These are phyloP conservation scores for Carex cristatella DNA, from an alignment of 176 grass and related monocot species.

Conservation along the genomic window DNA sequence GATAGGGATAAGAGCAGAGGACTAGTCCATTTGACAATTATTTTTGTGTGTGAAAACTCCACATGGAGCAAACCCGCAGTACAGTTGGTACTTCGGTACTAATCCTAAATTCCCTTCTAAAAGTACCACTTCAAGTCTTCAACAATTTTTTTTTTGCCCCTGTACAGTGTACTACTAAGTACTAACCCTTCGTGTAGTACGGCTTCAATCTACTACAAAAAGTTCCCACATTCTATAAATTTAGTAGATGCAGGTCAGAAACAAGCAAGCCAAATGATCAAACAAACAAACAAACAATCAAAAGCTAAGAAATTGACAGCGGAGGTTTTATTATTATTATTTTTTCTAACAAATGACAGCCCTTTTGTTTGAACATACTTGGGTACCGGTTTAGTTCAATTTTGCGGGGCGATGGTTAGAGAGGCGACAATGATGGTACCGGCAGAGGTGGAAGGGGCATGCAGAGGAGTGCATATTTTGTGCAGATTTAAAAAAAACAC, in stretches of 20 bases:
- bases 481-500: neutral
- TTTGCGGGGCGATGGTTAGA: neutral
- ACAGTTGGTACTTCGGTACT: conserved; percentile 25
- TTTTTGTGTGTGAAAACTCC: neutral
- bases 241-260: neutral
- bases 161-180: neutral
- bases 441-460: conserved; percentile 88
- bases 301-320: neutral
- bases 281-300: neutral
- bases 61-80: neutral
- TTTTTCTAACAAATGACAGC: neutral
- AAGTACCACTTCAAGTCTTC: neutral
- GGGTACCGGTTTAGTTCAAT: neutral
- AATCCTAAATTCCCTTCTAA: neutral
- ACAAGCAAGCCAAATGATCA: neutral
- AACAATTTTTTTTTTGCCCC: neutral
- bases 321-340: no score
- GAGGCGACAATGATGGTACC: conserved; percentile 17
- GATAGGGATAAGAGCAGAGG: neutral
- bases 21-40: neutral
- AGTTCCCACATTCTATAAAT: neutral
- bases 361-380: neutral
- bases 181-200: neutral
- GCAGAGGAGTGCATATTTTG: conserved; percentile 61
- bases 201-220: neutral